These are phyloP conservation scores for Hibiscus syriacus DNA, from an alignment of 345 rosid species.

Conservation along the genomic window DNA sequence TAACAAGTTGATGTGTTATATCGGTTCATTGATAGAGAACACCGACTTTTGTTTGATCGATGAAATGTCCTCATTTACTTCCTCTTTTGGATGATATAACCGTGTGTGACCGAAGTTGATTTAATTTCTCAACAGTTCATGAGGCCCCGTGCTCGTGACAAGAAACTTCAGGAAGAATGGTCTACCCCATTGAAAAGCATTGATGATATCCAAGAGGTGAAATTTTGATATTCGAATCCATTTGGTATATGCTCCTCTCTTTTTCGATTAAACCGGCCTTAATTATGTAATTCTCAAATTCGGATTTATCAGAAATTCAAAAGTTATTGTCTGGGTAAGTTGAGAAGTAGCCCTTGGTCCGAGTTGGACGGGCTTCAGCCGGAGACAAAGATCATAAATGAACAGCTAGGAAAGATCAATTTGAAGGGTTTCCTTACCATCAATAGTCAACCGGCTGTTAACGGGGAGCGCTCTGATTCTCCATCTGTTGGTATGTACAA, in stretches of 20 bases:
- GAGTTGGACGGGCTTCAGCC: conserved; percentile 90
- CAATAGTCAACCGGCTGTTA: conserved; percentile 97
- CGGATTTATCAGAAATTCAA: conserved; percentile 64
- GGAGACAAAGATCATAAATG: conserved; percentile 88
- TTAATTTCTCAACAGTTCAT: conserved; percentile 40
- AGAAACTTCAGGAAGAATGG: conserved; percentile 93
- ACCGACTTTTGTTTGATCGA: not conserved
- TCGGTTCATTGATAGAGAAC: too few species aligned
- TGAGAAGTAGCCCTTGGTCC: conserved; percentile 93
- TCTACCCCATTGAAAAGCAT: conserved; percentile 53
- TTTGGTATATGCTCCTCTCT: not conserved
- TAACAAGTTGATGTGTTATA: too few species aligned
- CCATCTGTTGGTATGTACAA: conserved; percentile 61
- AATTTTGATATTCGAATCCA: not conserved
- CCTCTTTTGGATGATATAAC: not conserved
- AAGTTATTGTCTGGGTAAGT: conserved; percentile 70
- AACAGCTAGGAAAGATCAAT: conserved; percentile 77
- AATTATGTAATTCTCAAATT: conserved; percentile 11
- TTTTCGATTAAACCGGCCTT: not conserved
- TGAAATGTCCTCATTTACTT: not conserved
- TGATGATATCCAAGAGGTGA: conserved; percentile 82
- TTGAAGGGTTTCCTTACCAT: conserved; percentile 80
- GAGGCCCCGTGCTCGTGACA: conserved; percentile 81
- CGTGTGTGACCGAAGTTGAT: conserved; percentile 5
- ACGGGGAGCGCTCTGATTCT: conserved; percentile 79